A percentile compares a stretch with the other conserved stretches of the same genome.
Evolutionary conservation across 2,329 filamentous ascomycete genomes (phyloP).

Genomic region (Aspergillus fijiensis): DNA sequence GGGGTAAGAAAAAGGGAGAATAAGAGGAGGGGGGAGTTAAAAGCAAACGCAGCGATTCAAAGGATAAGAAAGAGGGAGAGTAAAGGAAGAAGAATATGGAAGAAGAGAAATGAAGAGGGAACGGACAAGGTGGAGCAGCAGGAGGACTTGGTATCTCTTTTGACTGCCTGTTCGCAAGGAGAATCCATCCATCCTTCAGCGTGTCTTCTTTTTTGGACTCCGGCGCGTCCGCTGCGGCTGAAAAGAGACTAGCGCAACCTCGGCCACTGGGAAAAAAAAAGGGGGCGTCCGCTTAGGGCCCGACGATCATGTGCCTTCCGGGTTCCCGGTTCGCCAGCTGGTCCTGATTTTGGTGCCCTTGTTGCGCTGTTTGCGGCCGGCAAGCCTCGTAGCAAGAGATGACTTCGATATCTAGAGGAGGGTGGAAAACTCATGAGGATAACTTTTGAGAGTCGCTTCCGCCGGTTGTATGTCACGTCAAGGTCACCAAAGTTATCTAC

Average conservation of each 20-base stretch:
- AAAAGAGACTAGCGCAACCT: slow-evolving; percentile 27
- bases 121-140: slow-evolving; percentile 12
- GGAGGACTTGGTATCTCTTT: not conserved
- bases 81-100: slow-evolving; percentile 31
- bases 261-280: slow-evolving; percentile 21
- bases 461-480: not conserved
- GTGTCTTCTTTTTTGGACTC: slow-evolving; percentile 19
- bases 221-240: slow-evolving; percentile 27
- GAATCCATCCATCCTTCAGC: slow-evolving; percentile 10
- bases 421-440: not conserved
- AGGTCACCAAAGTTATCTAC: not conserved
- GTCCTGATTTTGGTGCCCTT: not conserved
- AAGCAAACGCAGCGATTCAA: slow-evolving; percentile 39
- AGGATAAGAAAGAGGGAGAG: slow-evolving; percentile 17
- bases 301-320: slow-evolving; percentile 18
- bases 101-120: slow-evolving; percentile 8
- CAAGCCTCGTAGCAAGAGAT: not conserved
- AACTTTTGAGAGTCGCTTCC: not conserved
- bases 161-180: slow-evolving; percentile 11
- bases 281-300: slow-evolving; percentile 21
- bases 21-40: slow-evolving; percentile 9
- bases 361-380: not conserved
- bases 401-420: too few species aligned
- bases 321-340: slow-evolving; percentile 5
- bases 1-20: slow-evolving; percentile 15